Evolutionary conservation across 148 eudicot species (phyloP), one percentile per base, ranked within the genome.

Genomic region (Heliamphora exappendiculata): DNA sequence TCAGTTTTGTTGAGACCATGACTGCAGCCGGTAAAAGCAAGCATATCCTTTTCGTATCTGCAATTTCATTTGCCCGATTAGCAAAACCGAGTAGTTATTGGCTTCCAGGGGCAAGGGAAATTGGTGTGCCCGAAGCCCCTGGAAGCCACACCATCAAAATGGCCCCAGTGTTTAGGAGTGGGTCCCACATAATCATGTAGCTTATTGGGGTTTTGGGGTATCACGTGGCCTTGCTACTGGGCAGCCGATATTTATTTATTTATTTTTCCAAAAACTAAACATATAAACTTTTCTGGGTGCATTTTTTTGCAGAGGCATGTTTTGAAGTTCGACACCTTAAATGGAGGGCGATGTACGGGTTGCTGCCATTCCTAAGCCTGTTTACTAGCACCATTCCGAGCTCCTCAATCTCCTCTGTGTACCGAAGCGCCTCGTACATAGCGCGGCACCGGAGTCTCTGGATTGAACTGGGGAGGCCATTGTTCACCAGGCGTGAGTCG

Each of bases 401-500:
- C 16, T 49, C 63, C 68, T 87, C 85, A 10, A 90, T 90, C 67
- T 84, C 87, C 7, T 72, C 24, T 0, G 90, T 73, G 82, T 85
- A 87, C 7, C 86, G 82, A 3, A 90, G 82, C 16, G 92, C 87
- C 70, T 74, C 83, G 60, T 84, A 89, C 59, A 80, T 88, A 10
- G 90, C 88, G 0, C 92, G 92, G 58, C 95, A 90, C 60, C 92
- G 77, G 7, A 90, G 85, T 66, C 78, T 81, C 63, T 90, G 95
- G 1, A 83, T 78, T 0, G 92, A 87, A 24, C 81, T 66, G 3
- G 95, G 65, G 2, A 90, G 75, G 53, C 85, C 89, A 37, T 88
- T 90, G 26, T 90, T 90, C 10, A 85, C 86, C 16, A 90, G 89
- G 0, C 95, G 85, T 6, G 90, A 87, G 69, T 90, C 91, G 0